Base-by-base conservation (phyloP, 208 protist genomes). In the Hexamita inflata region DNA sequence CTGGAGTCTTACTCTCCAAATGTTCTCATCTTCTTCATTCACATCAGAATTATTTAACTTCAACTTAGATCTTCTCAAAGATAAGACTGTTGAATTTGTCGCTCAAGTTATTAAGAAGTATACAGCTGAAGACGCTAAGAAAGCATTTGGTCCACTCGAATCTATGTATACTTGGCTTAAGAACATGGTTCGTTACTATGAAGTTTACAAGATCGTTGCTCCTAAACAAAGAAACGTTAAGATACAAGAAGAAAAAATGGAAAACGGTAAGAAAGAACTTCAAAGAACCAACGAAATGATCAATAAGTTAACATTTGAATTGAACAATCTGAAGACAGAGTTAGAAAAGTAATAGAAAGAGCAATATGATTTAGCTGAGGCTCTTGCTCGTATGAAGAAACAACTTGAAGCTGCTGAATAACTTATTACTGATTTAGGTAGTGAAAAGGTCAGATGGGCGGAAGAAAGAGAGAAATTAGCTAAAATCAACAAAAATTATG, bases 161-260 rank as follows among this genome's bases (percentile, higher is more conserved):
- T 90, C 88, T 7, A 81, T 98, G 41, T 91, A 95, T 84, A 89
- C 89, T 58, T 98, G 94, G 93, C 91, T 97, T 29, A 84, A 90
- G 78, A 92, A 93, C 59, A 95, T 98, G 85, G 88, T 94, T 67
- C 86, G 91, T 74, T 98, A 96, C 86, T 95, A 95, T 85, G 87
- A 89, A 73, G 91, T 95, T 13, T 88, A 89, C 32, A 96, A 95
- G 83, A 91, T 90, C 74, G 93, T 98, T 34, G 86, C 93, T 30
- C 95, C 95, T 34, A 96, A 95, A 82, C 86, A 92, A 73, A 84
- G 91, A 81, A 84, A 85, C 13, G 93, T 96, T 76, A 84, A 86
- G 49, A 68, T 30, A 30, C 13, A 0, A 7, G 19, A 70, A 38
- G 64, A 13, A 38, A n/a, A 45, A 49, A 19, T 78, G 1, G 79